phyloP scores from a whole-genome alignment of 140 eudicot species.

The Stevia rebaudiana region DNA sequence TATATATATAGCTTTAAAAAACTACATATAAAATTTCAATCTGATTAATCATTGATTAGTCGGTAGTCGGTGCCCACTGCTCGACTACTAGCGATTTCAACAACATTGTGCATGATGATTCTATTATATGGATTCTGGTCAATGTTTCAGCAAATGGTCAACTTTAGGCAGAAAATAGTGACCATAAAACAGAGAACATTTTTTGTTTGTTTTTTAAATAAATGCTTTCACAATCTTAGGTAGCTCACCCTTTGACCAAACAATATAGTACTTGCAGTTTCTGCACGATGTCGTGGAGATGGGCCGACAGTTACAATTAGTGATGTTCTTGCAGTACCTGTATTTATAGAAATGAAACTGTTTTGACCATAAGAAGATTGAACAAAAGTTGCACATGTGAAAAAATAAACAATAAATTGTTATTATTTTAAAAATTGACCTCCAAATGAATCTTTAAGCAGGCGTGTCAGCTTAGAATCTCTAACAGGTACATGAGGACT shows the following conservation, averaged over 20 bases:
- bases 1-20: too few species aligned
- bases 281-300: slow-evolving; percentile 98
- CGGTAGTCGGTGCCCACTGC: too few species aligned
- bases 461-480: slow-evolving; percentile 94
- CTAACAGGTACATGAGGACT: slow-evolving; percentile 99
- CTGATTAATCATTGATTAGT: too few species aligned
- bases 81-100: too few species aligned
- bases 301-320: slow-evolving; percentile 89
- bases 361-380: background rate
- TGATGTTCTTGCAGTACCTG: slow-evolving; percentile 97
- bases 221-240: slow-evolving; percentile 9
- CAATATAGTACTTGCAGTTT: slow-evolving; percentile 85
- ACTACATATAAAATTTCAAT: too few species aligned
- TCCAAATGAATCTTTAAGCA: slow-evolving; percentile 99
- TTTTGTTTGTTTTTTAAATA: background rate
- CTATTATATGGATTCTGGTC: background rate
- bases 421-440: slow-evolving; percentile 36
- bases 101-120: slow-evolving; percentile 11
- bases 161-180: background rate
- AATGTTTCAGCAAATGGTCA: slow-evolving; percentile 4
- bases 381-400: background rate
- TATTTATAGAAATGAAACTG: background rate
- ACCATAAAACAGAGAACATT: background rate
- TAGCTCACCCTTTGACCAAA: slow-evolving; percentile 98
- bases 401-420: background rate